Evolutionary conservation across 139 green algal species (phyloP), one percentile per base, ranked within the genome.

Genomic region (Bryopsis sp.): DNA sequence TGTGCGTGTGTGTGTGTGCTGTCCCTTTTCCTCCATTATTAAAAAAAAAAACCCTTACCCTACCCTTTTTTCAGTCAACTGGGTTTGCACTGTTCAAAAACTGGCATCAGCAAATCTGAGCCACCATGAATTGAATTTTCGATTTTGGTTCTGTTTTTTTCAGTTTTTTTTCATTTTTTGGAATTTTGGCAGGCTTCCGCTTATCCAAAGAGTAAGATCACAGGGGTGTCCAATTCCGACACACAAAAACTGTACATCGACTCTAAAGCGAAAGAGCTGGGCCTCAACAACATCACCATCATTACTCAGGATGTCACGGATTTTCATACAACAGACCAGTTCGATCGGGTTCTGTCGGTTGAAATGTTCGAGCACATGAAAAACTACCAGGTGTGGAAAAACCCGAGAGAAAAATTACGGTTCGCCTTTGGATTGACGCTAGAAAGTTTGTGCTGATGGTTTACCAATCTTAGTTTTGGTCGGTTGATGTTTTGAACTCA

Each of bases 351-450:
- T 6, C 75, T 98, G 33, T 92, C 84, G 2, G 86, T 99, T n/a
- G 93, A 99, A 78, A 96, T 96, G 88, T 96, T 98, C 76, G 93
- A 97, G 81, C 87, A 94, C 84, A 94, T 94, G 87, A 91, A 92
- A 66, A 81, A 78, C 34, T 80, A 69, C 62, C 39, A 69, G 37
- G 58, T 65, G 33, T 26, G 33, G 24, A 61, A 22, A 61, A 5
- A 33, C 48, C 5, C n/a, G n/a, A n/a, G n/a, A n/a, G n/a, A n/a
- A n/a, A n/a, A n/a, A n/a, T n/a, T n/a, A n/a, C n/a, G n/a, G n/a
- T n/a, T n/a, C n/a, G n/a, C n/a, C n/a, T n/a, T n/a, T n/a, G n/a
- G n/a, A n/a, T n/a, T n/a, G n/a, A n/a, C 24, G 47, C 47, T 57
- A 57, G 24, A 24, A 24, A 57, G 24, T 57, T 57, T 57, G 47